These are phyloP conservation scores for Rhodotorula taiwanensis DNA, from an alignment of 768 basidiomycete species.

Conservation along the genomic window DNA sequence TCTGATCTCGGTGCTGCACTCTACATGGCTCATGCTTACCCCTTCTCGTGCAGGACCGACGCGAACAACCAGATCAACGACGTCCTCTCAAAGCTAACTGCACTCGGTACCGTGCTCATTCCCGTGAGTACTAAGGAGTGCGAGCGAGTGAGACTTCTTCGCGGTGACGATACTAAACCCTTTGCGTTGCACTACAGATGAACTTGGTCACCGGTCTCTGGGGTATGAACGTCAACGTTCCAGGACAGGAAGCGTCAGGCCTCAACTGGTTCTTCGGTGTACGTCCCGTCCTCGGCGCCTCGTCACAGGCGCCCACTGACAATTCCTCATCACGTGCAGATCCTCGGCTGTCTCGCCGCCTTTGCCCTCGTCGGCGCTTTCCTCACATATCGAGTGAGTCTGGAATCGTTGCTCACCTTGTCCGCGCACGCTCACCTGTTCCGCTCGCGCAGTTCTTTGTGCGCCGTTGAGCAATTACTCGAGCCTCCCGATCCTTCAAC, in stretches of 20 bases:
- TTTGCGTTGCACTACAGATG: too few relatives aligned
- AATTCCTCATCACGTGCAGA: not conserved
- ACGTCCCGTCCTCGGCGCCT: not conserved
- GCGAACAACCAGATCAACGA: constrained; percentile 99
- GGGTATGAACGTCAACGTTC: constrained; percentile 96
- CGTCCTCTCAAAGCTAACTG: constrained; percentile 91
- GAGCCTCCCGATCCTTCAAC: too few relatives aligned
- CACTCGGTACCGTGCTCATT: constrained; percentile 92
- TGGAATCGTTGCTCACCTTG: not conserved
- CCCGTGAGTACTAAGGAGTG: constrained; percentile 55
- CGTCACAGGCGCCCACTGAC: not conserved
- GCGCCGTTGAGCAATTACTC: not conserved
- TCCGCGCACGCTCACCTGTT: not conserved
- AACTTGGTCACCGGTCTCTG: constrained; percentile 80
- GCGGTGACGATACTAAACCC: too few relatives aligned
- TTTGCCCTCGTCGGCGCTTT: constrained; percentile 32
- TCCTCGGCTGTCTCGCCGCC: constrained; percentile 29
- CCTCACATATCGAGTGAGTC: constrained; percentile 30
- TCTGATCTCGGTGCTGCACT: not conserved
- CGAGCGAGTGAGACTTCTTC: too few relatives aligned
- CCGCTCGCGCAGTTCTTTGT: constrained; percentile 10
- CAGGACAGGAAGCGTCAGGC: constrained; percentile 59
- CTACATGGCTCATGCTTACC: too few relatives aligned
- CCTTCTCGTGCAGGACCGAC: constrained; percentile 48
- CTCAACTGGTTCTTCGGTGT: constrained; percentile 51